phyloP scores from a whole-genome alignment of 1,139 yeast genomes.

The Eremothecium coryli region DNA sequence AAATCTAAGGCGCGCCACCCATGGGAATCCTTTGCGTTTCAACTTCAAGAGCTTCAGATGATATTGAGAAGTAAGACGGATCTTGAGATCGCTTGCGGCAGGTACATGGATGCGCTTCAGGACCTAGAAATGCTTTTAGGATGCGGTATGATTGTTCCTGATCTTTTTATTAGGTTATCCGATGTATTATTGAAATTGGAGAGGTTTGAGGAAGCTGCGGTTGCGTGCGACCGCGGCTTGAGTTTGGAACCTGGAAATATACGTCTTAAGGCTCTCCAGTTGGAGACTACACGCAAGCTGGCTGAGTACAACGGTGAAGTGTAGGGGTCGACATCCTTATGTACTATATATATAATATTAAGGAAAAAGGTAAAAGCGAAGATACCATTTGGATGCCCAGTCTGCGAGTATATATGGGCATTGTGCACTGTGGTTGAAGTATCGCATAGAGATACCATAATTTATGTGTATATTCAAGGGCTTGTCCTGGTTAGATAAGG shows the following conservation, averaged over 20 bases:
- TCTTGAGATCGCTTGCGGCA: conserved; percentile 56
- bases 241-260: conserved; percentile 50
- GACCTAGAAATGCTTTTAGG: conserved; percentile 73
- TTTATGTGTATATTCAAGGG: no score
- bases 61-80: conserved; percentile 78
- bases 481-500: no score
- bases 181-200: conserved; percentile 64
- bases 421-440: no score
- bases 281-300: conserved; percentile 22
- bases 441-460: no score
- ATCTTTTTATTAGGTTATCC: conserved; percentile 75
- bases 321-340: conserved; percentile 8
- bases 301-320: conserved; percentile 28
- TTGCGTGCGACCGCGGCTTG: conserved; percentile 71
- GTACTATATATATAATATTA: no score
- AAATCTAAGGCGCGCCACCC: conserved; percentile 64
- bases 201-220: conserved; percentile 61
- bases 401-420: no score
- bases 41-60: conserved; percentile 66
- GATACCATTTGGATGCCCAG: no score
- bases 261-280: conserved; percentile 32
- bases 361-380: no score
- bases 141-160: conserved; percentile 57
- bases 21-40: conserved; percentile 76
- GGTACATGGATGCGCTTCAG: conserved; percentile 64